A percentile compares a stretch with the other conserved stretches of the same genome.
Evolutionary conservation across 805 yeast genomes (phyloP).

Genomic region (Candida hungchunana): DNA sequence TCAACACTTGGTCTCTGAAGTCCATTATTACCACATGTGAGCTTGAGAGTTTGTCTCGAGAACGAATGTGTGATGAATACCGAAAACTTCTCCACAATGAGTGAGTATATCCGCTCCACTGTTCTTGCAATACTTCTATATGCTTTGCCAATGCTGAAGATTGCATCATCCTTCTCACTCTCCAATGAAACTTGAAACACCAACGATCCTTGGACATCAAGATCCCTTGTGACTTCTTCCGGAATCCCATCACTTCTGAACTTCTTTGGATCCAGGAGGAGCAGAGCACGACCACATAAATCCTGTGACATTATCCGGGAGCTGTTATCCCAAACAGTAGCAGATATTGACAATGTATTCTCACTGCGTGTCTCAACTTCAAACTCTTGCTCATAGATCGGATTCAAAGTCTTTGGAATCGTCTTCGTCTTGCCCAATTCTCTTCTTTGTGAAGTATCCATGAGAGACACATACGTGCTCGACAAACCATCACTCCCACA

Average conservation of each 20-base stretch:
- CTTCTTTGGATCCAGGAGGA: slow-evolving; percentile 58
- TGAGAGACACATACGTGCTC: slow-evolving; percentile 58
- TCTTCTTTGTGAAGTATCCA: slow-evolving; percentile 49
- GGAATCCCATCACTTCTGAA: slow-evolving; percentile 69
- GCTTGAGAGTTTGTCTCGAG: slow-evolving; percentile 54
- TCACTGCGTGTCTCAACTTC: slow-evolving; percentile 44
- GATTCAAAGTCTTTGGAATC: slow-evolving; percentile 55
- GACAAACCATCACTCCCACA: slow-evolving; percentile 42
- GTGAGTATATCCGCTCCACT: slow-evolving; percentile 60
- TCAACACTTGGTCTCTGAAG: slow-evolving; percentile 38
- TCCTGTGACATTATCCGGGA: slow-evolving; percentile 48
- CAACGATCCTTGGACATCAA: slow-evolving; percentile 64
- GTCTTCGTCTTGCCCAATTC: slow-evolving; percentile 69
- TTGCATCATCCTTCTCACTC: slow-evolving; percentile 72
- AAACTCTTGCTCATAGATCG: slow-evolving; percentile 86
- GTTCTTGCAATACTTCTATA: slow-evolving; percentile 60
- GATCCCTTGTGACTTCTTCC: slow-evolving; percentile 49
- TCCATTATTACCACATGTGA: slow-evolving; percentile 51
- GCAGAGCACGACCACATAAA: slow-evolving; percentile 58
- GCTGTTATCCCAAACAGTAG: slow-evolving; percentile 69
- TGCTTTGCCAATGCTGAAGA: slow-evolving; percentile 76
- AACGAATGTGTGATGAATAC: slow-evolving; percentile 52
- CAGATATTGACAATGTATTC: slow-evolving; percentile 43
- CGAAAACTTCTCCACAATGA: slow-evolving; percentile 71
- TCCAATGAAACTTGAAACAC: slow-evolving; percentile 69